Percentiles rank a stretch among this genome's conserved stretches.
Conservation (phyloP, 1,284 basidiomycete species). For the Rhizoctonia solani region DNA sequence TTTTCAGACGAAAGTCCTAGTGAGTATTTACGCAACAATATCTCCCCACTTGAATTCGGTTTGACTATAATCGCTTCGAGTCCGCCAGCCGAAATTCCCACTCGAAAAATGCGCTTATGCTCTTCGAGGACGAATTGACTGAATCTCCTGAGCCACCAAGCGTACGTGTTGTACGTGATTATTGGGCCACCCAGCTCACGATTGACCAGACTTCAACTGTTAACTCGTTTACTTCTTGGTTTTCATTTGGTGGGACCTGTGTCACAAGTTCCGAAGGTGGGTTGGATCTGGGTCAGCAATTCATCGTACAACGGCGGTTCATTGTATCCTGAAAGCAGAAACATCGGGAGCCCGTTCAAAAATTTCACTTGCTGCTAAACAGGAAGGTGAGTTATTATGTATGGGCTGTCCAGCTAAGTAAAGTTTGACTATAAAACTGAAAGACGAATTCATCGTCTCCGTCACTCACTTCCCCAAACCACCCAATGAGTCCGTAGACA, state of each 20-base stretch:
- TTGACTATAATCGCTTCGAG: neutral
- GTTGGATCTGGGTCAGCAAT: neutral
- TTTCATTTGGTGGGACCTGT: constrained; percentile 6
- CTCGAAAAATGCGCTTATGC: neutral
- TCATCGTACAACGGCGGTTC: neutral
- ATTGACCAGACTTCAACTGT: neutral
- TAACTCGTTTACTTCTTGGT: constrained; percentile 13
- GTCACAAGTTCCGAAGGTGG: neutral
- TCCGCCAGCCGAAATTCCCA: neutral
- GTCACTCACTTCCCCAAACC: constrained; percentile 3
- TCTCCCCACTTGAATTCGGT: neutral
- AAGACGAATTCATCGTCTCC: neutral
- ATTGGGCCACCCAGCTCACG: neutral
- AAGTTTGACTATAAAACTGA: neutral
- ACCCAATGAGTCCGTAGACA: no score
- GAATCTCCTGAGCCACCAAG: neutral
- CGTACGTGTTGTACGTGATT: neutral
- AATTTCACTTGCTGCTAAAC: neutral
- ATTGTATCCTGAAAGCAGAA: neutral
- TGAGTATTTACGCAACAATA: neutral
- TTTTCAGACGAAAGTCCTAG: constrained; percentile 7
- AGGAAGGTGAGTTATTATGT: neutral
- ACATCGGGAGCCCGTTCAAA: neutral
- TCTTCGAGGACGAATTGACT: neutral
- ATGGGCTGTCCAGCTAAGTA: neutral